A percentile compares a stretch with the other conserved stretches of the same genome.
Conservation (phyloP, 1,284 basidiomycete species). For the Cutaneotrichosporon cavernicola region DNA sequence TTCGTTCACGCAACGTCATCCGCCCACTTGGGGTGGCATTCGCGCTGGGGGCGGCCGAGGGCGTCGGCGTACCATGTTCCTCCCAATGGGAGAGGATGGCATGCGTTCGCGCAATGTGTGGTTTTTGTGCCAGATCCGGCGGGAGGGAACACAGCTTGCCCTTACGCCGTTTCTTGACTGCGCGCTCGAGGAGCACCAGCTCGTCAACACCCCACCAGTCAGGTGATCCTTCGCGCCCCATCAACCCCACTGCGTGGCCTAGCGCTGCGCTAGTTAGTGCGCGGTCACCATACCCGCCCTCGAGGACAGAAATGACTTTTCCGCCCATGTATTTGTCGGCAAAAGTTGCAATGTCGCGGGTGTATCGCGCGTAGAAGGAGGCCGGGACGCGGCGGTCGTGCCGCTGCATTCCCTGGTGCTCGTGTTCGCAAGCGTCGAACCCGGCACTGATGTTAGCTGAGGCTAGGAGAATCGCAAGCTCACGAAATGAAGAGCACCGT, state of each 20-base stretch:
- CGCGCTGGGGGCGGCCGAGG: conserved; percentile 13
- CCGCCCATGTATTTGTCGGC: conserved; percentile 68
- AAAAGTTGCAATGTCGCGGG: conserved; percentile 67
- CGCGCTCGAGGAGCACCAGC: conserved; percentile 68
- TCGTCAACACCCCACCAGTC: conserved; percentile 71
- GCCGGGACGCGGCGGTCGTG: conserved; percentile 85
- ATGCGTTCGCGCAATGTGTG: conserved; percentile 62
- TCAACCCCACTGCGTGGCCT: conserved; percentile 72
- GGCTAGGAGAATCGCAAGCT: conserved; percentile 23
- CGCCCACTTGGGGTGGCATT: conserved; percentile 21
- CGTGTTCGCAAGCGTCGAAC: conserved; percentile 92
- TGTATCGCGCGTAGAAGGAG: conserved; percentile 82
- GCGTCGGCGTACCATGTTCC: conserved; percentile 17
- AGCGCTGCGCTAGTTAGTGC: conserved; percentile 77
- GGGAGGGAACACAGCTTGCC: conserved; percentile 57
- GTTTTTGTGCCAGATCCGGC: conserved; percentile 57
- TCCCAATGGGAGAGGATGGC: conserved; percentile 57
- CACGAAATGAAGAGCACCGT: conserved; percentile 83
- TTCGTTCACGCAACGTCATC: conserved; percentile 25
- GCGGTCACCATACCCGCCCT: conserved; percentile 91
- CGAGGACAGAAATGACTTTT: conserved; percentile 79
- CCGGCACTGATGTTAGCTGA: conserved; percentile 57
- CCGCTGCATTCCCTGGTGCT: conserved; percentile 86
- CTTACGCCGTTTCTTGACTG: conserved; percentile 56
- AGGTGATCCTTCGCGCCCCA: conserved; percentile 55